phyloP scores from a whole-genome alignment of 495 filamentous ascomycete species.

The Parathielavia hyrcaniae region DNA sequence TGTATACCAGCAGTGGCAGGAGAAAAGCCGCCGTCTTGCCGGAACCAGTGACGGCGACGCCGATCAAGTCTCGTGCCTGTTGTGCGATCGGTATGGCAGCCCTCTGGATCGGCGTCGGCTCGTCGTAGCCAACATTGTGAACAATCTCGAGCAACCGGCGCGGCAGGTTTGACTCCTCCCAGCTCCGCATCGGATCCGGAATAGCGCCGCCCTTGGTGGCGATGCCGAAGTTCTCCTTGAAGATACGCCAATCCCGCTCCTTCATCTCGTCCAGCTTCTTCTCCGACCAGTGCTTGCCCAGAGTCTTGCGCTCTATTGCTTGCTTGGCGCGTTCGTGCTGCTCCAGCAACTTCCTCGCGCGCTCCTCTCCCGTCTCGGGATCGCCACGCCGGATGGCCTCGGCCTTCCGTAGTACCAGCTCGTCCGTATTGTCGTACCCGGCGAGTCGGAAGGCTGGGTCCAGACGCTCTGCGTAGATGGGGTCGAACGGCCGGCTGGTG shows the following conservation, averaged over 20 bases:
- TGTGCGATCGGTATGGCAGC: slow-evolving; percentile 94
- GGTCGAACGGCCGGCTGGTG: slow-evolving; percentile 83
- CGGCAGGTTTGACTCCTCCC: slow-evolving; percentile 80
- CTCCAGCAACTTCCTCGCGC: slow-evolving; percentile 77
- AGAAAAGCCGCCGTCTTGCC: slow-evolving; percentile 98
- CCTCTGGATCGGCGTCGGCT: slow-evolving; percentile 86
- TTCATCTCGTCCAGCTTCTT: slow-evolving; percentile 95
- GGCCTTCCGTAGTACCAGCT: slow-evolving; percentile 65
- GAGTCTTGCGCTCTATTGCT: slow-evolving; percentile 64
- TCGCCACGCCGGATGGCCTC: slow-evolving; percentile 73
- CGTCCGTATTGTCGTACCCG: slow-evolving; percentile 72
- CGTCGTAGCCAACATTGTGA: slow-evolving; percentile 80
- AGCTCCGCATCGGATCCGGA: slow-evolving; percentile 94
- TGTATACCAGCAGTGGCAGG: slow-evolving; percentile 92
- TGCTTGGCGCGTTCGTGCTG: slow-evolving; percentile 59
- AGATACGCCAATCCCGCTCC: slow-evolving; percentile 97
- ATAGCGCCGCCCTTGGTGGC: slow-evolving; percentile 81
- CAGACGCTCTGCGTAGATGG: slow-evolving; percentile 69
- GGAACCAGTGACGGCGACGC: slow-evolving; percentile 96
- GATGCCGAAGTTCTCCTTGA: slow-evolving; percentile 99
- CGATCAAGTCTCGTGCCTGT: slow-evolving; percentile 89
- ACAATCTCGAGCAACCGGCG: slow-evolving; percentile 77
- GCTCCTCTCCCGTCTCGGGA: slow-evolving; percentile 65
- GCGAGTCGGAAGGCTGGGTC: slow-evolving; percentile 66
- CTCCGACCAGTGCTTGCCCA: slow-evolving; percentile 94